Conservation (phyloP, 148 eudicot species). For the Rhododendron henanense region DNA sequence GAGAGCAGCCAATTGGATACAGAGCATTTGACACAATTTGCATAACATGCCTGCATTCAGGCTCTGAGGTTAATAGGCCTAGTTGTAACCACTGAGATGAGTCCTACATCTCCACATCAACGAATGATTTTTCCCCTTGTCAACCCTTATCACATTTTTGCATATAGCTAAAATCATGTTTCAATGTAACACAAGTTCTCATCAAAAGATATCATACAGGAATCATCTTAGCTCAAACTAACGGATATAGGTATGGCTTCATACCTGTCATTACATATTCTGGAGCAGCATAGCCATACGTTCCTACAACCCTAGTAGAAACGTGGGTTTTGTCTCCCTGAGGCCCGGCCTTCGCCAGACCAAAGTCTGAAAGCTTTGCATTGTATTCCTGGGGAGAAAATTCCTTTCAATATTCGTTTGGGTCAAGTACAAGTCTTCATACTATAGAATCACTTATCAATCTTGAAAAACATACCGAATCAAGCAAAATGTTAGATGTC, state of each 20-base stretch:
- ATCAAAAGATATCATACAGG: background rate
- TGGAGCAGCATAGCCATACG: conserved; percentile 99
- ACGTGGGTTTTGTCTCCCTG: conserved; percentile 96
- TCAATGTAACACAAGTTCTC: background rate
- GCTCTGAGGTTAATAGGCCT: background rate
- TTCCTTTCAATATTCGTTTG: background rate
- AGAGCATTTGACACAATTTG: background rate
- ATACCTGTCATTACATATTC: conserved; percentile 98
- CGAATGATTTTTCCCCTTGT: background rate
- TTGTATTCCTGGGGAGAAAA: conserved; percentile 66
- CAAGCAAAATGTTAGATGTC: conserved; percentile 92
- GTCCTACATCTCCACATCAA: background rate
- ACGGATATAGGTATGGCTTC: background rate
- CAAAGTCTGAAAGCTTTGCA: conserved; percentile 95
- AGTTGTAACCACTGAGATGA: background rate
- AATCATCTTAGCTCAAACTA: background rate
- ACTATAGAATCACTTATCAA: background rate
- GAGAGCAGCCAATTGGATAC: background rate
- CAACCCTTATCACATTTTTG: background rate
- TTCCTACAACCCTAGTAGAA: conserved; percentile 92
- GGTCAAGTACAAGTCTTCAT: background rate
- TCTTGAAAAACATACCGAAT: conserved; percentile 45
- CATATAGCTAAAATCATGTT: background rate
- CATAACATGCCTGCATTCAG: background rate
- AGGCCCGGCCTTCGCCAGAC: conserved; percentile 97